Conservation (phyloP, 495 filamentous ascomycete genomes). For the Lophiotrema nucula region DNA sequence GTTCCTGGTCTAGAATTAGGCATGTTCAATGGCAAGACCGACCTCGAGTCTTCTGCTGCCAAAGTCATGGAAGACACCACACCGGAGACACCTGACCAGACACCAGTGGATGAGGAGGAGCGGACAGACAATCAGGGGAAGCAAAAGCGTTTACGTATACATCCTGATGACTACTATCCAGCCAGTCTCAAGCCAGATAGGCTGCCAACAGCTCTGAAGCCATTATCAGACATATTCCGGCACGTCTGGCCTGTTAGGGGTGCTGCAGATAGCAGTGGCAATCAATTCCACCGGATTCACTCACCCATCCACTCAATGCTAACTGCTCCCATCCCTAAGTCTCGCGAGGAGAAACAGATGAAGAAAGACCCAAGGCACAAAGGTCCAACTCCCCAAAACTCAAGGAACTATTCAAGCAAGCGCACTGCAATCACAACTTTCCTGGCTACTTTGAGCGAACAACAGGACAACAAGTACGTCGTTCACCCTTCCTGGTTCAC, state of each 20-base stretch:
- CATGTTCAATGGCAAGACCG: constrained; percentile 72
- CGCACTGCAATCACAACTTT: constrained; percentile 78
- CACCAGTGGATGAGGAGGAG: too few relatives aligned
- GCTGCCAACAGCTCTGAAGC: constrained; percentile 63
- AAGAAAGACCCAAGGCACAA: constrained; percentile 48
- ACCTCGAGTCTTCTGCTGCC: too few relatives aligned
- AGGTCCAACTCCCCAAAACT: constrained; percentile 57
- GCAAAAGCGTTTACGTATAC: constrained; percentile 12
- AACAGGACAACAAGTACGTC: constrained; percentile 77
- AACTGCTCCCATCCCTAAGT: constrained; percentile 63
- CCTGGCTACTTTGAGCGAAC: constrained; percentile 65
- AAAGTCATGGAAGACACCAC: too few relatives aligned
- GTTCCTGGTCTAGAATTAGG: constrained; percentile 85
- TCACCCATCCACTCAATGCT: constrained; percentile 82
- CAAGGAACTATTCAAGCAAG: constrained; percentile 61
- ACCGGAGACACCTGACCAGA: not conserved
- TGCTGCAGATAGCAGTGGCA: constrained; percentile 61
- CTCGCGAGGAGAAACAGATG: constrained; percentile 56
- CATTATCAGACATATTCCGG: constrained; percentile 77
- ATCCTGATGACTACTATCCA: constrained; percentile 69
- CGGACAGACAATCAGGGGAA: not conserved
- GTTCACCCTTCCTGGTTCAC: constrained; percentile 69
- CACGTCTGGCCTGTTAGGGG: constrained; percentile 87
- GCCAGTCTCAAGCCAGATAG: constrained; percentile 57
- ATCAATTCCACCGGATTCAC: constrained; percentile 68